These are phyloP conservation scores for Alternaria viburni DNA, from an alignment of 2,329 filamentous ascomycete species.

Conservation along the genomic window DNA sequence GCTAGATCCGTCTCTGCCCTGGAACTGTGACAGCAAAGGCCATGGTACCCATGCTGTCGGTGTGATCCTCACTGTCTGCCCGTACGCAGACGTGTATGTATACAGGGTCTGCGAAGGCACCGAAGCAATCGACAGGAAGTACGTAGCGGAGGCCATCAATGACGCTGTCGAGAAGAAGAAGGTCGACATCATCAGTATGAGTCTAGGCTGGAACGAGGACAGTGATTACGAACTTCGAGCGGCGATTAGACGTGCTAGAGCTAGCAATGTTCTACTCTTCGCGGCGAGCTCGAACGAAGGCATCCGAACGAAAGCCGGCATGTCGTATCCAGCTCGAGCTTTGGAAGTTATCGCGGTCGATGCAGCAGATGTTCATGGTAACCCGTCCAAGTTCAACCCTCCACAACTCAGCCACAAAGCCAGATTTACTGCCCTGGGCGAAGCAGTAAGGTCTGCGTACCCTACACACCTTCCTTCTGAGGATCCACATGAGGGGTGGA, in stretches of 20 bases:
- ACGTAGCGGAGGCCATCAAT: conserved; percentile 11
- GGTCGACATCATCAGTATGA: conserved; percentile 21
- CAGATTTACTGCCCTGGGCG: not conserved
- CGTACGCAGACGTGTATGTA: conserved; percentile 15
- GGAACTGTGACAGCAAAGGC: not conserved
- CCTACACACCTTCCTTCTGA: not conserved
- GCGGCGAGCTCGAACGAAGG: conserved; percentile 17
- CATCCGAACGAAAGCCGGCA: not conserved
- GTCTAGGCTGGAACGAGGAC: conserved; percentile 9
- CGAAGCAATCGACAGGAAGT: not conserved
- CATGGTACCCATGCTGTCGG: conserved; percentile 19
- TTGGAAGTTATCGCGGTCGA: conserved; percentile 17
- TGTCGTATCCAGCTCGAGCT: conserved; percentile 15
- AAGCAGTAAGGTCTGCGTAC: not conserved
- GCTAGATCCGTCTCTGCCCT: not conserved
- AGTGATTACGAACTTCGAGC: not conserved
- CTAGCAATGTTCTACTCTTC: not conserved
- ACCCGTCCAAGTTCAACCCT: conserved; percentile 8
- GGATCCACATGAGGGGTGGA: not conserved
- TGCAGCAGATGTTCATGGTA: conserved; percentile 5
- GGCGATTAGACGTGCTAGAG: not conserved
- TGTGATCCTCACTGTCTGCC: conserved; percentile 14
- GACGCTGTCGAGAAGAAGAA: conserved; percentile 16
- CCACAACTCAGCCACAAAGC: not conserved
- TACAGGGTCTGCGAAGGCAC: conserved; percentile 12